phyloP scores from a whole-genome alignment of 176 grass and related monocot species.

The Musa itinerans region DNA sequence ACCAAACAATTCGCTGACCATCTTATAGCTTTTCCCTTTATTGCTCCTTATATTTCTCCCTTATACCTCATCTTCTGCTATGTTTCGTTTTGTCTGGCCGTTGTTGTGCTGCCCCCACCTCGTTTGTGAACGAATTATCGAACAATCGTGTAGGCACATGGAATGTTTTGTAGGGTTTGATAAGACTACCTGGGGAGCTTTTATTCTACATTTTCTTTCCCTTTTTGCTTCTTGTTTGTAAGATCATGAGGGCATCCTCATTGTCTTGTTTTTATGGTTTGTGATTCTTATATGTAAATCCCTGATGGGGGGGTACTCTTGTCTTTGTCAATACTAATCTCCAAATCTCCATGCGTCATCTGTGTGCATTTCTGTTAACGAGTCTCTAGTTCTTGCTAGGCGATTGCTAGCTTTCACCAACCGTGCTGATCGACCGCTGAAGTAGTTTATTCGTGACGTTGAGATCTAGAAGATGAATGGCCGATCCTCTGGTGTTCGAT shows the following conservation, averaged over 20 bases:
- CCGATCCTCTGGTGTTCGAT: too few species aligned
- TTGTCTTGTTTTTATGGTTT: not conserved
- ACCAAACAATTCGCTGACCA: not conserved
- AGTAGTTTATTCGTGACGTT: too few species aligned
- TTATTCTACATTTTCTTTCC: not conserved
- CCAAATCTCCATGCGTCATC: too few species aligned
- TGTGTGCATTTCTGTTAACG: too few species aligned
- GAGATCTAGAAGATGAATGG: too few species aligned
- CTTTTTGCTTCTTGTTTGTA: not conserved
- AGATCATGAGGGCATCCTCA: not conserved
- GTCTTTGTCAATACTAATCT: too few species aligned
- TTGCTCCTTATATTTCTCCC: not conserved
- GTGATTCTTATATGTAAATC: not conserved
- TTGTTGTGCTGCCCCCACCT: not conserved
- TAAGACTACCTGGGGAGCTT: not conserved
- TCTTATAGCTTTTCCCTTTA: not conserved
- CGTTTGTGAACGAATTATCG: not conserved
- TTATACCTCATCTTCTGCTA: not conserved
- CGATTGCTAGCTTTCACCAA: too few species aligned
- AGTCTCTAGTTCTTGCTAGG: too few species aligned
- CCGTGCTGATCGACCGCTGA: too few species aligned
- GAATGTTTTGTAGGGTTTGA: not conserved
- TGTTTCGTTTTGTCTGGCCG: not conserved
- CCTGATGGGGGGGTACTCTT: too few species aligned
- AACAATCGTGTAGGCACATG: not conserved